Evolutionary conservation across 108 stramenopile genomes (phyloP).

Genomic region (Cyclostephanos tholiformis): DNA sequence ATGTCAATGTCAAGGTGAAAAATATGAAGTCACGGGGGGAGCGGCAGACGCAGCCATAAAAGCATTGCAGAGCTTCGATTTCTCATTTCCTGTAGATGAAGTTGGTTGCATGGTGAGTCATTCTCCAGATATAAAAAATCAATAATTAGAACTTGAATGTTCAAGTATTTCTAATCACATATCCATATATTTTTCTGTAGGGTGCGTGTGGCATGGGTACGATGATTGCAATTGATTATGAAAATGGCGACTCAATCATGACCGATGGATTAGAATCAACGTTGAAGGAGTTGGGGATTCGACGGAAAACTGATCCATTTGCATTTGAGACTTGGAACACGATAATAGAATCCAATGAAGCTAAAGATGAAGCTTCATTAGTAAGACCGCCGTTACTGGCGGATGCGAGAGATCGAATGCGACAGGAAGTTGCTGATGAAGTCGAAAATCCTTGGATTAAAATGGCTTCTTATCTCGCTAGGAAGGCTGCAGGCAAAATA

Average conservation of each 20-base stretch:
- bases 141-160: background rate
- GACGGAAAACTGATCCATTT: constrained; percentile 1
- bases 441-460: constrained; percentile 50
- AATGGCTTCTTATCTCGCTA: constrained; percentile 44
- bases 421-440: constrained; percentile 26
- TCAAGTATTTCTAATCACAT: background rate
- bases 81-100: constrained; percentile 57
- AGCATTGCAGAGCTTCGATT: constrained; percentile 31
- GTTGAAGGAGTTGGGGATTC: constrained; percentile 24
- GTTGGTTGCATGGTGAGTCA: constrained; percentile 45
- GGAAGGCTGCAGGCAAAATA: constrained; percentile 35
- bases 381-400: constrained; percentile 19
- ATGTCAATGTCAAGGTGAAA: constrained; percentile 61
- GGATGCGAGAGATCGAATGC: constrained; percentile 48
- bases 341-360: background rate
- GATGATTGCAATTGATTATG: constrained; percentile 64
- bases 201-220: constrained; percentile 66
- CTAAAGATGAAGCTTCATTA: background rate
- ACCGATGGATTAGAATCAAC: constrained; percentile 51
- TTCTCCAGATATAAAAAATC: background rate
- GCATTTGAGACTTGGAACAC: background rate
- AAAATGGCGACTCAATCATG: constrained; percentile 54
- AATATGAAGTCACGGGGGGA: constrained; percentile 42
- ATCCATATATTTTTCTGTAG: background rate
- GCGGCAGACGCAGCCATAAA: constrained; percentile 41